phyloP scores from a whole-genome alignment of 2,329 filamentous ascomycete genomes.

The Beauveria scarabaeidicola region DNA sequence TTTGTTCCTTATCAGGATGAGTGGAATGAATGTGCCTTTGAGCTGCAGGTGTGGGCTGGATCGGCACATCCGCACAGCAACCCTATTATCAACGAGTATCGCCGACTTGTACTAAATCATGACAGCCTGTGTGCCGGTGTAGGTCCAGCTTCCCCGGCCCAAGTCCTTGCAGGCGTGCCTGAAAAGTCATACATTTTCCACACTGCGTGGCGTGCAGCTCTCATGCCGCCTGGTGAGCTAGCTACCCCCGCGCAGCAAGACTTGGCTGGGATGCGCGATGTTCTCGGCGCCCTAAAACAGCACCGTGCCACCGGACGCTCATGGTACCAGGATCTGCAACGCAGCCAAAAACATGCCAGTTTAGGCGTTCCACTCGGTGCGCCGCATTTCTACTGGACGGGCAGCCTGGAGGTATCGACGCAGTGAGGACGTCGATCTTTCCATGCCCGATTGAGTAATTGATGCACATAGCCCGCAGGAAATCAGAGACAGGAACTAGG shows the following conservation, averaged over 20 bases:
- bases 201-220: constrained; percentile 43
- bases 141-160: constrained; percentile 39
- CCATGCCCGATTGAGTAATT: background rate
- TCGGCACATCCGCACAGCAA: constrained; percentile 23
- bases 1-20: constrained; percentile 18
- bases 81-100: constrained; percentile 39
- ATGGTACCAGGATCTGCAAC: constrained; percentile 18
- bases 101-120: constrained; percentile 31
- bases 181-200: constrained; percentile 36
- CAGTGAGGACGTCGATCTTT: background rate
- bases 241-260: constrained; percentile 21
- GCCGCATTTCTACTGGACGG: constrained; percentile 32
- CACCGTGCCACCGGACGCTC: constrained; percentile 28
- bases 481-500: background rate
- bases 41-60: constrained; percentile 39
- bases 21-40: constrained; percentile 21
- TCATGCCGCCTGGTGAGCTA: constrained; percentile 27
- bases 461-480: background rate
- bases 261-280: constrained; percentile 34
- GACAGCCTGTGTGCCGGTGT: constrained; percentile 27
- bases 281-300: constrained; percentile 32
- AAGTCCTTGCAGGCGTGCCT: constrained; percentile 43
- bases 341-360: constrained; percentile 8
- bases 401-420: constrained; percentile 27
- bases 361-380: constrained; percentile 13